A percentile compares a stretch with the other conserved stretches of the same genome.
Conservation (phyloP, 2,329 filamentous ascomycete species). For the Sclerotinia nivalis region DNA sequence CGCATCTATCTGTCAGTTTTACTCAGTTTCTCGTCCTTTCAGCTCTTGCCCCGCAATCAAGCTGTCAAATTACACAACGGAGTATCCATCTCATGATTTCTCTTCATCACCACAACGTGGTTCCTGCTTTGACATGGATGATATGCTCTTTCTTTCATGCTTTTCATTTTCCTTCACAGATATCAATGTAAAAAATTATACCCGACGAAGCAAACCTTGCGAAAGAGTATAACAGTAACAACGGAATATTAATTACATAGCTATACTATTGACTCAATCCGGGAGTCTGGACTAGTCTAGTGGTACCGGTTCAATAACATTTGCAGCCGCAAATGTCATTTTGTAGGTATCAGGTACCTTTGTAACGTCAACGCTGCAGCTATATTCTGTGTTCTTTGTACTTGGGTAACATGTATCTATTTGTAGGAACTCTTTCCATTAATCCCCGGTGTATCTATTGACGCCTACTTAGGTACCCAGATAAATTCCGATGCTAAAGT, state of each 20-base stretch:
- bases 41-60: not conserved
- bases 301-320: not conserved
- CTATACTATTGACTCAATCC: not conserved
- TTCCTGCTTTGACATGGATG: not conserved
- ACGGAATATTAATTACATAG: slow-evolving; percentile 3
- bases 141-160: not conserved
- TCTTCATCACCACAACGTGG: not conserved
- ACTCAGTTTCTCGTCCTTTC: not conserved
- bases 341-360: not conserved
- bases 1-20: not conserved
- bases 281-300: not conserved
- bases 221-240: not conserved
- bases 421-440: not conserved
- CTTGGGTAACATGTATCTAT: not conserved
- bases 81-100: slow-evolving; percentile 2
- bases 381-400: slow-evolving; percentile 9
- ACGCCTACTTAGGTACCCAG: not conserved
- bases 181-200: not conserved
- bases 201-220: not conserved
- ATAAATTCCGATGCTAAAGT: not conserved
- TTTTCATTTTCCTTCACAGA: not conserved
- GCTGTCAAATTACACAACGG: not conserved
- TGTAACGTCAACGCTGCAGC: slow-evolving; percentile 10
- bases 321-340: slow-evolving; percentile 13
- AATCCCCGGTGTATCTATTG: not conserved